phyloP scores from a whole-genome alignment of 306 rosid species.

The Casuarina cunninghamiana region DNA sequence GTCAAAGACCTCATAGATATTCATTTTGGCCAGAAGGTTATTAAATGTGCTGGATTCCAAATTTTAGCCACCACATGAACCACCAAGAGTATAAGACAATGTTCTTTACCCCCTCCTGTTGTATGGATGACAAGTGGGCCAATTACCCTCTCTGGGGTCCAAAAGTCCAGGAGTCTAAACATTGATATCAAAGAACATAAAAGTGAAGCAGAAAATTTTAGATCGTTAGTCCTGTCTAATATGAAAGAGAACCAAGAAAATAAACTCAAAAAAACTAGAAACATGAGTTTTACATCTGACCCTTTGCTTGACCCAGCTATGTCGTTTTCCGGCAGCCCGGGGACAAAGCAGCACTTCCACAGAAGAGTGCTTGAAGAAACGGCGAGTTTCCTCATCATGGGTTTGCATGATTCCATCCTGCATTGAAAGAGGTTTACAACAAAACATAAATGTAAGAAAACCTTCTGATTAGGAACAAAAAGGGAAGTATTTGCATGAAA shows the following conservation, averaged over 20 bases:
- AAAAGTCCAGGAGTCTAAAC: conserved; percentile 7
- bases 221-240: conserved; percentile 16
- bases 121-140: background rate
- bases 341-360: conserved; percentile 91
- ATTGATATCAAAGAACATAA: conserved; percentile 5
- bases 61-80: background rate
- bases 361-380: conserved; percentile 92
- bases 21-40: background rate
- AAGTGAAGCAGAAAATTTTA: conserved; percentile 5
- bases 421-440: conserved; percentile 13
- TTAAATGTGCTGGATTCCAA: background rate
- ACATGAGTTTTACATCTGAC: conserved; percentile 37
- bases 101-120: background rate
- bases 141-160: conserved; percentile 5
- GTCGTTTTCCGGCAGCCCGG: conserved; percentile 82
- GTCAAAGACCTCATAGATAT: background rate
- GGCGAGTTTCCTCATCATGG: conserved; percentile 94
- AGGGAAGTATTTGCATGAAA: background rate
- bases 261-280: conserved; percentile 9
- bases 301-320: conserved; percentile 90
- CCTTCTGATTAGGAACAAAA: conserved; percentile 16
- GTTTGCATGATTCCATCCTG: conserved; percentile 99
- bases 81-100: background rate
- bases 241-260: background rate
- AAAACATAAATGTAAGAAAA: background rate